phyloP scores from a whole-genome alignment of 208 protist species.

The Crithidia expoeki region DNA sequence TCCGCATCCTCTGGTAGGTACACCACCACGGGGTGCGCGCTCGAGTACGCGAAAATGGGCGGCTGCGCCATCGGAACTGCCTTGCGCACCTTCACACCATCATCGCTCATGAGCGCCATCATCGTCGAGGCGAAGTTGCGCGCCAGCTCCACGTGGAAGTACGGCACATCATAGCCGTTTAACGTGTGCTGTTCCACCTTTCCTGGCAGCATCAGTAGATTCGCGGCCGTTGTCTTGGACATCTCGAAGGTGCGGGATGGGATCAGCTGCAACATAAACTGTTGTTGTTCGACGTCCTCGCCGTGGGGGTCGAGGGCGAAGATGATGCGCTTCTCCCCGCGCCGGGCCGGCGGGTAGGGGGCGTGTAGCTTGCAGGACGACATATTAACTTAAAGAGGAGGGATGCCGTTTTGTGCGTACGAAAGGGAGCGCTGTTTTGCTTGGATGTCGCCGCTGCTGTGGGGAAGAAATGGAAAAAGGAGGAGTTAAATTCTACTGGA shows the following conservation, averaged over 20 bases:
- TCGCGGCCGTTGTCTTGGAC: slow-evolving; percentile 33
- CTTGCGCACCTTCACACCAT: slow-evolving; percentile 26
- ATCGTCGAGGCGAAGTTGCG: slow-evolving; percentile 26
- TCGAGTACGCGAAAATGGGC: slow-evolving; percentile 56
- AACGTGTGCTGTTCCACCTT: slow-evolving; percentile 32
- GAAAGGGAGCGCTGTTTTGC: too few species aligned
- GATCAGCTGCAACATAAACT: slow-evolving; percentile 61
- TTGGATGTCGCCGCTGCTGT: too few species aligned
- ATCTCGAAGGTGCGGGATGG: slow-evolving; percentile 44
- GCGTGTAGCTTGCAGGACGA: slow-evolving; percentile 37
- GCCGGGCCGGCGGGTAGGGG: slow-evolving; percentile 41
- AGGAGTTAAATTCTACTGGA: too few species aligned
- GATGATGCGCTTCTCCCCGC: slow-evolving; percentile 48
- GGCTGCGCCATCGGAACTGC: slow-evolving; percentile 46
- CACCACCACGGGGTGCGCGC: slow-evolving; percentile 60
- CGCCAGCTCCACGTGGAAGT: slow-evolving; percentile 52
- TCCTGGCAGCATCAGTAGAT: slow-evolving; percentile 34
- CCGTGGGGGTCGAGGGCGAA: slow-evolving; percentile 60
- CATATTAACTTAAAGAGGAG: slow-evolving; percentile 18
- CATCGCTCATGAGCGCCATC: slow-evolving; percentile 29
- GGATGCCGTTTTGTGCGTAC: neutral
- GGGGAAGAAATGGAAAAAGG: too few species aligned
- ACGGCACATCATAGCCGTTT: slow-evolving; percentile 34
- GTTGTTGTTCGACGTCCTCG: slow-evolving; percentile 35
- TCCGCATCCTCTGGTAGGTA: slow-evolving; percentile 66